Evolutionary conservation across 2,329 filamentous ascomycete species (phyloP).

Genomic region (Davidsoniella virescens): DNA sequence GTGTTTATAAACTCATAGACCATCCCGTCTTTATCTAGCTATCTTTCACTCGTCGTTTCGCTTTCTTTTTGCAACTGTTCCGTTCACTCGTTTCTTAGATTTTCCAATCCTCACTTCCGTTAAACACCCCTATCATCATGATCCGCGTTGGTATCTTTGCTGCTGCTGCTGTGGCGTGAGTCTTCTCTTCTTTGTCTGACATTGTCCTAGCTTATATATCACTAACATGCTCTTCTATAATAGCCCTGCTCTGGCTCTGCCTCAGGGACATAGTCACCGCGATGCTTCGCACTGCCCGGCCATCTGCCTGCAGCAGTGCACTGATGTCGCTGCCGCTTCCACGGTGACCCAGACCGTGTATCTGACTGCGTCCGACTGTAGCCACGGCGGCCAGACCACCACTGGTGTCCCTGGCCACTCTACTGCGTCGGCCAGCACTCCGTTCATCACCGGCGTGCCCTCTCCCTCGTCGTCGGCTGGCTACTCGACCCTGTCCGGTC

Average conservation of each 20-base stretch:
- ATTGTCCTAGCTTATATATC: not conserved
- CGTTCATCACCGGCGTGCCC: not conserved
- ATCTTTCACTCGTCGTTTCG: not conserved
- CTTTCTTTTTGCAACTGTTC: not conserved
- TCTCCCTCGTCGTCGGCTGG: not conserved
- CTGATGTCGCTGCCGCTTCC: conserved; percentile 3
- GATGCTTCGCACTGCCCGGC: conserved; percentile 6
- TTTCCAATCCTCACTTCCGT: not conserved
- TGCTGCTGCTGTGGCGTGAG: conserved; percentile 10
- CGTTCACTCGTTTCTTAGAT: not conserved
- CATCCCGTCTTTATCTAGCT: not conserved
- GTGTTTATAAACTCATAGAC: not conserved
- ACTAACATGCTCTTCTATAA: not conserved
- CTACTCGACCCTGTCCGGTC: not conserved
- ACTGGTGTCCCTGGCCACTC: not conserved
- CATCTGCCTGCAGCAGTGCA: conserved; percentile 11
- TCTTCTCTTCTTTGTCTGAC: not conserved
- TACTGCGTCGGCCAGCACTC: not conserved
- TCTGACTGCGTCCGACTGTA: conserved; percentile 6
- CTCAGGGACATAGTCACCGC: conserved; percentile 1
- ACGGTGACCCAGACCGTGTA: conserved; percentile 10
- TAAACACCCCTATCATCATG: conserved; percentile 3
- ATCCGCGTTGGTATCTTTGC: conserved; percentile 9
- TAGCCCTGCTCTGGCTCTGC: conserved; percentile 5
- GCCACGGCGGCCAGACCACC: not conserved